Conservation (phyloP, 495 filamentous ascomycete species). For the Xylaria scruposa region DNA sequence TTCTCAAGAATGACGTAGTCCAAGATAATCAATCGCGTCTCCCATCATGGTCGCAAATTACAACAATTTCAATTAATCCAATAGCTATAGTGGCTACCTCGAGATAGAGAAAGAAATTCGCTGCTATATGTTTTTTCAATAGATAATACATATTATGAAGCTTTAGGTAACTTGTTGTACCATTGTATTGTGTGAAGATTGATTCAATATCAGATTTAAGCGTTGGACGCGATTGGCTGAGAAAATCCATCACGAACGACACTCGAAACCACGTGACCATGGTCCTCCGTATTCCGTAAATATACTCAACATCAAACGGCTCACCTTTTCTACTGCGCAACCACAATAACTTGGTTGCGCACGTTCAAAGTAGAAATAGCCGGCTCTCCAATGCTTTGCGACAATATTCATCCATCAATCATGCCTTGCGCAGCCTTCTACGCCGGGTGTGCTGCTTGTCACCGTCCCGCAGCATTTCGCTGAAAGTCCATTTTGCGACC, state of each 20-base stretch:
- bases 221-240: conserved; percentile 1
- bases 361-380: not conserved
- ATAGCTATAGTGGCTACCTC: not conserved
- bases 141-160: not conserved
- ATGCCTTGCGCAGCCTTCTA: conserved; percentile 9
- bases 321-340: conserved; percentile 15
- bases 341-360: not conserved
- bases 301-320: not conserved
- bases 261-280: conserved; percentile 28
- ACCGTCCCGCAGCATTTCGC: not conserved
- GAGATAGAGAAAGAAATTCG: not conserved
- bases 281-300: not conserved
- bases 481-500: not conserved
- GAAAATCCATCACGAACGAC: conserved; percentile 22
- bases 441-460: not conserved
- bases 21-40: conserved; percentile 21
- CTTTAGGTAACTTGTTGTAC: not conserved
- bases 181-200: not conserved
- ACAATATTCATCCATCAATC: not conserved
- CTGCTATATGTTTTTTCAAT: not conserved
- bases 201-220: not conserved
- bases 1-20: conserved; percentile 20
- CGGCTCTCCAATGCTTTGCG: conserved; percentile 1
- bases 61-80: not conserved
- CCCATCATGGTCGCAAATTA: conserved; percentile 5